Percentiles rank a stretch among this genome's conserved stretches.
phyloP scores from a whole-genome alignment of 306 rosid genomes.

The Prinsepia uniflora region DNA sequence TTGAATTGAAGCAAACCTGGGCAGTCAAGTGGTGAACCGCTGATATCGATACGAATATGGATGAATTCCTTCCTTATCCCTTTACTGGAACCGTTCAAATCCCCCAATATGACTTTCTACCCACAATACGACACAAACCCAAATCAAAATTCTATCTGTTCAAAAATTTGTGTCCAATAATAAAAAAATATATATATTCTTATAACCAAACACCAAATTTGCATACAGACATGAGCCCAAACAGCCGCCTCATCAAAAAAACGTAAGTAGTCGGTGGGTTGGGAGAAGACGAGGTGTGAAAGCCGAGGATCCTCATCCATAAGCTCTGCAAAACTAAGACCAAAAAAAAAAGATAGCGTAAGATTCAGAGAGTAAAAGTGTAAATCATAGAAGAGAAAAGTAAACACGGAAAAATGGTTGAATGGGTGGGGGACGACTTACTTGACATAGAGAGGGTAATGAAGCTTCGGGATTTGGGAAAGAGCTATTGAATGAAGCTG shows the following conservation, averaged over 20 bases:
- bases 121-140: conserved; percentile 22
- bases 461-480: conserved; percentile 61
- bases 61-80: conserved; percentile 52
- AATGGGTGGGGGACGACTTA: neutral
- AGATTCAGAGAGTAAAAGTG: neutral
- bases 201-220: neutral
- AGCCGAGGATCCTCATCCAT: conserved; percentile 59
- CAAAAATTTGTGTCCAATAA: neutral
- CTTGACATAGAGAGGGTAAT: conserved; percentile 60
- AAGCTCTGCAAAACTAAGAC: conserved; percentile 63
- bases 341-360: neutral
- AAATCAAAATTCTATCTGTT: conserved; percentile 15
- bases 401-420: neutral
- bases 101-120: conserved; percentile 55
- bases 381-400: neutral
- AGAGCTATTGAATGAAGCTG: conserved; percentile 58
- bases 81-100: conserved; percentile 32
- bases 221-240: conserved; percentile 56
- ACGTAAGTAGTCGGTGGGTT: conserved; percentile 54
- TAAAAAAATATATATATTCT: no score
- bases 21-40: conserved; percentile 78
- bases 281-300: conserved; percentile 54
- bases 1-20: conserved; percentile 42
- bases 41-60: conserved; percentile 65
- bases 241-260: conserved; percentile 77